These are phyloP conservation scores for Cutaneotrichosporon spelunceum DNA, from an alignment of 1,284 basidiomycete genomes.

Conservation along the genomic window DNA sequence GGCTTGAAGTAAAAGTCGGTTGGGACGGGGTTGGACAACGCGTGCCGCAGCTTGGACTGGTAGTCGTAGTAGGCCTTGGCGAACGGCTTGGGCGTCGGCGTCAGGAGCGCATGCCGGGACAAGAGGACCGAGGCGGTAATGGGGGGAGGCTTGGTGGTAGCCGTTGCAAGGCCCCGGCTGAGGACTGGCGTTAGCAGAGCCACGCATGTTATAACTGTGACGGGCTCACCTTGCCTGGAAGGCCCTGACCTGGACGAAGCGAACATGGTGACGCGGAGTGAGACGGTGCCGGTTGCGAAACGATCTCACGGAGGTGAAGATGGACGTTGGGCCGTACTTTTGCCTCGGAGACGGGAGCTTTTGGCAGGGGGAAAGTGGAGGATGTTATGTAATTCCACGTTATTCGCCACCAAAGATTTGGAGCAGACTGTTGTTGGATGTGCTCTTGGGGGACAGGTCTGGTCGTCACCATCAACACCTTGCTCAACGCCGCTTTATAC, in stretches of 20 bases:
- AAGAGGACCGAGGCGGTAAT: constrained; percentile 62
- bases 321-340: background rate
- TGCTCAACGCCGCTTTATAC: background rate
- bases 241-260: constrained; percentile 19
- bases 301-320: background rate
- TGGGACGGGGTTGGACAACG: constrained; percentile 83
- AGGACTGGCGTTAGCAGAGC: constrained; percentile 14
- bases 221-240: constrained; percentile 21
- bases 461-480: background rate
- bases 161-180: constrained; percentile 24
- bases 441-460: background rate
- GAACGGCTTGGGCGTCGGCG: constrained; percentile 69
- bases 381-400: background rate
- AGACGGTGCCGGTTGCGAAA: background rate
- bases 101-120: constrained; percentile 78
- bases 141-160: constrained; percentile 26
- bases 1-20: constrained; percentile 93
- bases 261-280: constrained; percentile 15
- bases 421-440: background rate
- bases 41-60: constrained; percentile 75
- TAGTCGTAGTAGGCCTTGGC: constrained; percentile 84
- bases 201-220: no score
- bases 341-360: background rate
- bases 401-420: constrained; percentile 2
- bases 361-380: background rate